Percentiles rank a stretch among this genome's conserved stretches.
phyloP scores from a whole-genome alignment of 2,329 filamentous ascomycete genomes.

The Beauveria medogensis region DNA sequence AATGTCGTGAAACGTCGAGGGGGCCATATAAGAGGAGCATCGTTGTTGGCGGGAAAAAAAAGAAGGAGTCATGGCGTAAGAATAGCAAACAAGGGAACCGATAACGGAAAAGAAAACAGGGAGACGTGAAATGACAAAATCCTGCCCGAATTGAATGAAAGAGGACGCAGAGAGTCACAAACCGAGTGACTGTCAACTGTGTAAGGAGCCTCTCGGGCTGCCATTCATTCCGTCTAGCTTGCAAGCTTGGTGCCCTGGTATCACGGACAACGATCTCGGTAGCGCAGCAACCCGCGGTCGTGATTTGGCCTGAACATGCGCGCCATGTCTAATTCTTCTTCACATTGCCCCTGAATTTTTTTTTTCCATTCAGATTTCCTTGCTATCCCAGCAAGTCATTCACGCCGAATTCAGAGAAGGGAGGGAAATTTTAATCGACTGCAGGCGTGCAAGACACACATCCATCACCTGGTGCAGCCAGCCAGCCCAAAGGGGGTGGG shows the following conservation, averaged over 20 bases:
- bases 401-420: too few relatives aligned
- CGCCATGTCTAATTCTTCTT: not conserved
- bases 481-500: not conserved
- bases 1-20: conserved; percentile 1
- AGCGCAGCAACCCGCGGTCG: not conserved
- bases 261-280: not conserved
- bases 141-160: not conserved
- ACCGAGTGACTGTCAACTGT: not conserved
- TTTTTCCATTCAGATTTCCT: not conserved
- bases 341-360: too few relatives aligned
- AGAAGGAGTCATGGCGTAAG: not conserved
- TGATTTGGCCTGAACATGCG: not conserved
- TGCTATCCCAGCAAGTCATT: not conserved
- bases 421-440: not conserved
- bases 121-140: not conserved
- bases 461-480: not conserved
- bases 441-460: not conserved
- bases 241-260: not conserved
- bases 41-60: not conserved
- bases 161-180: not conserved
- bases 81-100: not conserved
- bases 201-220: not conserved
- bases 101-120: not conserved
- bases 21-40: not conserved
- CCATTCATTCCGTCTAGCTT: not conserved